Evolutionary conservation across 768 basidiomycete species (phyloP), one percentile per base, ranked within the genome.

Genomic region (Mrakia hoshinonis): DNA sequence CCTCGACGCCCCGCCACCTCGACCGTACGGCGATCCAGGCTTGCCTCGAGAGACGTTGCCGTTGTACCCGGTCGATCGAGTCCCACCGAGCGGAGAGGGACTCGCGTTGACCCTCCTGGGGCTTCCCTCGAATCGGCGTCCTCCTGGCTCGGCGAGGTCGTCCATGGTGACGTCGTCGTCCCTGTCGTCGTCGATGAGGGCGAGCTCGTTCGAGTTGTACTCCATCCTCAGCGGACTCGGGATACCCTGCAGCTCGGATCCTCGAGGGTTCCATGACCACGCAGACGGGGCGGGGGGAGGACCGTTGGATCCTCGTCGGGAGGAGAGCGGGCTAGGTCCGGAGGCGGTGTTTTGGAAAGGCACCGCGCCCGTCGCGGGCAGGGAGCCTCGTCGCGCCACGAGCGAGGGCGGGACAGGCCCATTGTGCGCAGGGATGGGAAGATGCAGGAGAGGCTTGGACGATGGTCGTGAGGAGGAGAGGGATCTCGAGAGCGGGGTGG

Each of bases 341-440:
- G 49, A 43, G 15, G 20, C 36, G 54, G 12, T 24, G 3, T 13
- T 43, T 9, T 46, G 26, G 60, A 51, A 46, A 13, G 31, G 49
- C 22, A 67, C 22, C 29, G 31, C 52, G 48, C 18, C 43, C n/a
- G 11, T 43, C 2, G 49, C 31, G 18, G 65, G 51, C 18, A 67
- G 65, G 31, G 65, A 67, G 22, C 67, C 52, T n/a, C 38, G 52
- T 18, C 67, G 67, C 10, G 31, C 36, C n/a, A 58, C 15, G 52
- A 68, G 67, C 49, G 67, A 68, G 9, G 67, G 67, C 2, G 67
- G 67, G 67, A 68, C 18, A 36, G 52, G 67, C 5, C 18, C 24
- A 2, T 34, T 24, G 34, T 58, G 67, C 20, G 51, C 51, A 2
- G n/a, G 24, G 34, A 61, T 29, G 36, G 58, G 58, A 20, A 61